phyloP scores from a whole-genome alignment of 805 yeast genomes.

The Sugiyamaella smithiae region DNA sequence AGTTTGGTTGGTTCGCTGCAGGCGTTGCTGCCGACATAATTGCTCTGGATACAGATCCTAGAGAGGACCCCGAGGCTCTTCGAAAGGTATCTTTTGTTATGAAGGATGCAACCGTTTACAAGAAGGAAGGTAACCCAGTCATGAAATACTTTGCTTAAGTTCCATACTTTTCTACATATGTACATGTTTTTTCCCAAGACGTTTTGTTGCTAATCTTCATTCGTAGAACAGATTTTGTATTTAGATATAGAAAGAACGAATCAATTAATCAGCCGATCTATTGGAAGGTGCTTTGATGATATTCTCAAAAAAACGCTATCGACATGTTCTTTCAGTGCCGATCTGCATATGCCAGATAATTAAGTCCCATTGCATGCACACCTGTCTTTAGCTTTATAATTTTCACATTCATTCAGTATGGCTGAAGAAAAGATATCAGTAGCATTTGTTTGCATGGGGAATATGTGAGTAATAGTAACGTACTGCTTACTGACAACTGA shows the following conservation, averaged over 20 bases:
- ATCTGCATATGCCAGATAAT: no score
- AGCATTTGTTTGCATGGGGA: constrained; percentile 89
- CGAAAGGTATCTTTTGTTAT: constrained; percentile 8
- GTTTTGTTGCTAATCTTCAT: no score
- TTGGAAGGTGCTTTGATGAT: no score
- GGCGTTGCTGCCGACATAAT: constrained; percentile 5
- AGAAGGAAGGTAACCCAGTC: not conserved
- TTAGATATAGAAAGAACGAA: no score
- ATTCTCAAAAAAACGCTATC: no score
- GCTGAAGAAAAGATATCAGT: constrained; percentile 38
- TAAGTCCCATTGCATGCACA: no score
- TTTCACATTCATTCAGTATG: no score
- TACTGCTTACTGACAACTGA: constrained; percentile 33
- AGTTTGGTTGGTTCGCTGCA: constrained; percentile 4
- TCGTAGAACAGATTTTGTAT: no score
- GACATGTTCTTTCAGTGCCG: no score
- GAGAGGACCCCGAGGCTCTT: not conserved
- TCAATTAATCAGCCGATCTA: no score
- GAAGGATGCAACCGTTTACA: constrained; percentile 8
- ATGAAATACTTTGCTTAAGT: not conserved
- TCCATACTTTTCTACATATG: not conserved
- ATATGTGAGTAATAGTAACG: constrained; percentile 52
- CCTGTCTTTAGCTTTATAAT: no score
- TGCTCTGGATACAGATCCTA: constrained; percentile 5
- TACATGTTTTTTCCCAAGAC: no score